phyloP scores from a whole-genome alignment of 1,284 basidiomycete species.

The Schizophyllum commune region DNA sequence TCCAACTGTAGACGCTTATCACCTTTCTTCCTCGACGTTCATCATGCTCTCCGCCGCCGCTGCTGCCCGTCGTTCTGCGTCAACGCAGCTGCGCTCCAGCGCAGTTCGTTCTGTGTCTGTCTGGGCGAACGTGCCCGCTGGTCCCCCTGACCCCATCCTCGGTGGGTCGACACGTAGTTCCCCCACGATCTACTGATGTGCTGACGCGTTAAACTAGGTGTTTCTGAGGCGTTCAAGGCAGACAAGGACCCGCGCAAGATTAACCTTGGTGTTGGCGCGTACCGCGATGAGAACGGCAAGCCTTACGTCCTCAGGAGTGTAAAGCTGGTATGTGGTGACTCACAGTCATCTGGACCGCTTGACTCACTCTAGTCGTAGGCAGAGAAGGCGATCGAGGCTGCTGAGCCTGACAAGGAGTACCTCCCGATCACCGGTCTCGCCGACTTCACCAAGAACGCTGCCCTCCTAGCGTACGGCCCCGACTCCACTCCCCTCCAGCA shows the following conservation, averaged over 20 bases:
- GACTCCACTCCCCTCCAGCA: conserved; percentile 72
- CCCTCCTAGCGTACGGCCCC: conserved; percentile 87
- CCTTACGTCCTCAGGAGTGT: conserved; percentile 92
- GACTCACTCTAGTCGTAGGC: conserved; percentile 40
- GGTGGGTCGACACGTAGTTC: conserved; percentile 40
- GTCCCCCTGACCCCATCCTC: conserved; percentile 91
- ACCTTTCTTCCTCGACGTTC: conserved; percentile 13
- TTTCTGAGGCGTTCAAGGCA: conserved; percentile 93
- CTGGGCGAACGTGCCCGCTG: conserved; percentile 81
- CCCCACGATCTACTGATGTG: conserved; percentile 1
- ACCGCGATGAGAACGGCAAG: conserved; percentile 93
- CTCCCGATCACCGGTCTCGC: conserved; percentile 91
- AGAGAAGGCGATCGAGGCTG: conserved; percentile 66
- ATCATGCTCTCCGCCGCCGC: conserved; percentile 34
- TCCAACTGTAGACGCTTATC: conserved; percentile 1
- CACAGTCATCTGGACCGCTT: conserved; percentile 2
- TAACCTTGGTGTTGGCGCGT: conserved; percentile 93
- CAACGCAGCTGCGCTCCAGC: conserved; percentile 7
- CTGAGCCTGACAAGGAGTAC: conserved; percentile 93
- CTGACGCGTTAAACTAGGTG: conserved; percentile 36
- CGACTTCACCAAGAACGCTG: conserved; percentile 85
- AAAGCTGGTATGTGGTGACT: conserved; percentile 54
- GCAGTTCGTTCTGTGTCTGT: conserved; percentile 49
- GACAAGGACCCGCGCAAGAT: conserved; percentile 90
- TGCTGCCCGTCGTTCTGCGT: neutral